Evolutionary conservation across 768 basidiomycete species (phyloP).

Genomic region (Crucibulum laeve): DNA sequence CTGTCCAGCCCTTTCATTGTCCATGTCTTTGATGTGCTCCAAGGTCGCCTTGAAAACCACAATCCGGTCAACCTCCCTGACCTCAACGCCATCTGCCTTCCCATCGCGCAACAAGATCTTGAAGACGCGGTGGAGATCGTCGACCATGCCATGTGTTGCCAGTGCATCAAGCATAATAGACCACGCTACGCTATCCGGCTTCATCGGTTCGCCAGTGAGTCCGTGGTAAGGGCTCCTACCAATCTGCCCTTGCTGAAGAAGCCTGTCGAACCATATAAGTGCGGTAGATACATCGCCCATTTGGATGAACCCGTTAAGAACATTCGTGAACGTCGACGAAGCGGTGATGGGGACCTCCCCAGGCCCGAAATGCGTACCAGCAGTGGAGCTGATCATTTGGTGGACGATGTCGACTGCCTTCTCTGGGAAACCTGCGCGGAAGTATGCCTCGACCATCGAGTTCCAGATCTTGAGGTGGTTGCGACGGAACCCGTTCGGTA

Average conservation of each 20-base stretch:
- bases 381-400: slow-evolving; percentile 56
- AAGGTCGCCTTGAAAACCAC: slow-evolving; percentile 38
- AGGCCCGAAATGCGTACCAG: slow-evolving; percentile 27
- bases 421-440: slow-evolving; percentile 57
- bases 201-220: slow-evolving; percentile 23
- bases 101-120: slow-evolving; percentile 29
- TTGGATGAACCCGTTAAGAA: slow-evolving; percentile 64
- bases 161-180: slow-evolving; percentile 54
- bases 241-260: slow-evolving; percentile 40
- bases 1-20: slow-evolving; percentile 11
- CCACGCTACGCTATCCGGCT: slow-evolving; percentile 58
- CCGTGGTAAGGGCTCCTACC: slow-evolving; percentile 36
- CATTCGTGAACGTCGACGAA: slow-evolving; percentile 56
- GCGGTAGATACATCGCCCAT: slow-evolving; percentile 61
- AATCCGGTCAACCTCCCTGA: slow-evolving; percentile 32
- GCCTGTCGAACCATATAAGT: slow-evolving; percentile 64
- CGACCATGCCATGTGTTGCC: slow-evolving; percentile 39
- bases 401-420: slow-evolving; percentile 65
- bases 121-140: slow-evolving; percentile 55
- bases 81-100: slow-evolving; percentile 24
- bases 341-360: slow-evolving; percentile 52
- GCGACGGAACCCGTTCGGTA: slow-evolving; percentile 13
- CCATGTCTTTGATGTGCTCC: slow-evolving; percentile 12
- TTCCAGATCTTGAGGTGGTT: slow-evolving; percentile 60
- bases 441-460: slow-evolving; percentile 72